phyloP scores from a whole-genome alignment of 164 flowering plant species.

The Kalanchoe fedtschenkoi region DNA sequence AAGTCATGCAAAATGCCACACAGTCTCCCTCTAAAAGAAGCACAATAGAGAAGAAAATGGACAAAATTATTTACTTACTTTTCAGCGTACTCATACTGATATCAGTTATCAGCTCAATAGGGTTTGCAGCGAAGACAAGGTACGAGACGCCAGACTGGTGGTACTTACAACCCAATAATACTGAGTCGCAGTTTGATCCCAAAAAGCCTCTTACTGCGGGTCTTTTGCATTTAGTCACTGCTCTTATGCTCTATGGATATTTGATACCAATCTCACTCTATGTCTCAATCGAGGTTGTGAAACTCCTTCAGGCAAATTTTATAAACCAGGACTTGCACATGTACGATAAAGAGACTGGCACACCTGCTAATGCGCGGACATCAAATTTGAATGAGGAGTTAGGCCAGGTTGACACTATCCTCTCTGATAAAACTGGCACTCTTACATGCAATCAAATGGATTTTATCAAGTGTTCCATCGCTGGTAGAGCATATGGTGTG shows the following conservation, averaged over 20 bases:
- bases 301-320: conserved; percentile 29
- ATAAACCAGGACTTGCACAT: conserved; percentile 26
- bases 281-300: conserved; percentile 40
- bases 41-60: conserved; percentile 25
- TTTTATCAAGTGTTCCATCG: conserved; percentile 32
- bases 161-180: conserved; percentile 11
- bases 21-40: conserved; percentile 31
- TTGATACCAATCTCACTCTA: conserved; percentile 40
- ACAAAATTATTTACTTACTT: conserved; percentile 26
- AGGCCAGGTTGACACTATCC: conserved; percentile 30
- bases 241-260: conserved; percentile 31
- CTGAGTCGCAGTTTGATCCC: conserved; percentile 11
- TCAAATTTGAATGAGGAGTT: conserved; percentile 37
- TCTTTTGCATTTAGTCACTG: conserved; percentile 20
- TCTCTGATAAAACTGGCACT: conserved; percentile 36
- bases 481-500: conserved; percentile 27
- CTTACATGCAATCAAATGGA: conserved; percentile 41
- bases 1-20: conserved; percentile 25
- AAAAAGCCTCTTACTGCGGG: conserved; percentile 11
- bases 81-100: conserved; percentile 19
- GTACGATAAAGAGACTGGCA: conserved; percentile 23
- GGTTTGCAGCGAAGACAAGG: conserved; percentile 12
- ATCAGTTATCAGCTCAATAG: conserved; percentile 16
- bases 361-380: conserved; percentile 28
- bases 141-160: conserved; percentile 12